phyloP scores from a whole-genome alignment of 2,329 filamentous ascomycete species.

The Colletotrichum sp. region DNA sequence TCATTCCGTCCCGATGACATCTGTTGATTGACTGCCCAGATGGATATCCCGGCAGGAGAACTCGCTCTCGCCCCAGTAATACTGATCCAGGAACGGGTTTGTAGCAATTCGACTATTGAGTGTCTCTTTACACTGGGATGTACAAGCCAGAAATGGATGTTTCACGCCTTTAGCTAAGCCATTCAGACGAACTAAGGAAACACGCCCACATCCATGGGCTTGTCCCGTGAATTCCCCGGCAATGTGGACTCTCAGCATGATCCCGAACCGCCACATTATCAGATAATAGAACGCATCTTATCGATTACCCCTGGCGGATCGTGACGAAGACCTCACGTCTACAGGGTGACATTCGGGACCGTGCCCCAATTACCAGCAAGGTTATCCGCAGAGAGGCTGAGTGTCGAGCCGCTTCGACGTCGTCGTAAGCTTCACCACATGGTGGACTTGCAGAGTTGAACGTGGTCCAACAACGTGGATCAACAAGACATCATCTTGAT shows the following conservation, averaged over 20 bases:
- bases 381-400: background rate
- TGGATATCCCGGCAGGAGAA: background rate
- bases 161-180: background rate
- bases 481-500: background rate
- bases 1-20: background rate
- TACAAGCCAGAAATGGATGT: background rate
- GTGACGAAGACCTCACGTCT: background rate
- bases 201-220: background rate
- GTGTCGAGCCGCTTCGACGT: background rate
- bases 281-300: background rate
- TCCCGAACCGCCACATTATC: background rate
- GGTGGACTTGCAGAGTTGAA: background rate
- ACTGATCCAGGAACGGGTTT: background rate
- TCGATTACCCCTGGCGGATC: background rate
- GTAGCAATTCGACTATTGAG: background rate
- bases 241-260: background rate
- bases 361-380: background rate
- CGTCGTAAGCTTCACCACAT: background rate
- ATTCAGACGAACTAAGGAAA: background rate
- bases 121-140: background rate
- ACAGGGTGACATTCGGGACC: background rate
- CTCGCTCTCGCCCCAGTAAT: background rate
- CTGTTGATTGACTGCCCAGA: background rate
- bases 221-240: background rate
- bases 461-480: background rate